Percentiles rank a stretch among this genome's conserved stretches.
phyloP scores from a whole-genome alignment of 768 basidiomycete species.

The Pholiota conissans region DNA sequence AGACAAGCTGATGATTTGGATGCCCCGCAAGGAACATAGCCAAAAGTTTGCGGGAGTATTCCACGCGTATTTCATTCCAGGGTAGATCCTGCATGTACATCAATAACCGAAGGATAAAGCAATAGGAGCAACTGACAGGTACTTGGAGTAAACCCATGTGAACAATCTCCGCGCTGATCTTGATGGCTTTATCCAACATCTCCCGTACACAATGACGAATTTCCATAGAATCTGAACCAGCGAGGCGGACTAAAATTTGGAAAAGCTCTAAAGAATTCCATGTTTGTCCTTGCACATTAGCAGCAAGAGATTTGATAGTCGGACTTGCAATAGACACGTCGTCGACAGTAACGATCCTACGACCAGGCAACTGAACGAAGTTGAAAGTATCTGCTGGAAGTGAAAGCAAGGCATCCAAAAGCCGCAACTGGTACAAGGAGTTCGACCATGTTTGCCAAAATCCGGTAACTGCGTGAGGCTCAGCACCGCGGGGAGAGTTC shows the following conservation, averaged over 20 bases:
- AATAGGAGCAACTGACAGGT: slow-evolving; percentile 55
- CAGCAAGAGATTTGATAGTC: slow-evolving; percentile 89
- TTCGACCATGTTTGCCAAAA: slow-evolving; percentile 90
- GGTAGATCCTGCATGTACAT: slow-evolving; percentile 58
- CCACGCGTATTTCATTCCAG: slow-evolving; percentile 87
- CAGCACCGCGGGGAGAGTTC: slow-evolving; percentile 75
- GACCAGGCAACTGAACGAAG: slow-evolving; percentile 85
- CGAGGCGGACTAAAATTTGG: slow-evolving; percentile 80
- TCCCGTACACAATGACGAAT: slow-evolving; percentile 80
- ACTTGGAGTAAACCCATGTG: slow-evolving; percentile 92
- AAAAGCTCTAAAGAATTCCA: slow-evolving; percentile 96
- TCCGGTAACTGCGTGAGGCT: slow-evolving; percentile 77
- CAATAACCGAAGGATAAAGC: slow-evolving; percentile 4
- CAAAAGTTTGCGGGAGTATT: slow-evolving; percentile 83
- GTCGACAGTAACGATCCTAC: slow-evolving; percentile 82
- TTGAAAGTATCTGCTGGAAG: slow-evolving; percentile 91
- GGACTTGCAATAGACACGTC: slow-evolving; percentile 84
- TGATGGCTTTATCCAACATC: slow-evolving; percentile 91
- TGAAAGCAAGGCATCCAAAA: slow-evolving; percentile 87
- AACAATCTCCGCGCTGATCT: slow-evolving; percentile 91
- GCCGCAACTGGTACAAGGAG: slow-evolving; percentile 78
- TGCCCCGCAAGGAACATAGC: slow-evolving; percentile 90
- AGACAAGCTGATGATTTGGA: slow-evolving; percentile 94
- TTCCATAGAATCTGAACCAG: slow-evolving; percentile 69
- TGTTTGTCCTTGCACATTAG: slow-evolving; percentile 86